Conservation (phyloP, 495 filamentous ascomycete genomes). For the Penicilliopsis zonata region DNA sequence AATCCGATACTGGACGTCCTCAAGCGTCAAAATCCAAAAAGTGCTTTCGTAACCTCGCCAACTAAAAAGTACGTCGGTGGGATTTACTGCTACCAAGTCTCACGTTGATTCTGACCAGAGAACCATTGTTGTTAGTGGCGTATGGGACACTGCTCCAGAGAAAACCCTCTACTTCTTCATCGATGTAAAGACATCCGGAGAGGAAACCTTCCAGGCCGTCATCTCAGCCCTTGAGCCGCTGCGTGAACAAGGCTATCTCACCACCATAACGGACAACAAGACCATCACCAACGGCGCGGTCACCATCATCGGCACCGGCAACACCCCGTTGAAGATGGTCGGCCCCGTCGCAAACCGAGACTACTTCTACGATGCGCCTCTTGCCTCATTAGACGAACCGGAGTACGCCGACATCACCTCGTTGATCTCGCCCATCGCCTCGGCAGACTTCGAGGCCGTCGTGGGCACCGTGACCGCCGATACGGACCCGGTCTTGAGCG, state of each 20-base stretch:
- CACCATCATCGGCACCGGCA: conserved; percentile 72
- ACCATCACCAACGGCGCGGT: conserved; percentile 40
- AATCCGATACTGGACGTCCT: conserved; percentile 43
- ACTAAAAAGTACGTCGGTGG: conserved; percentile 25
- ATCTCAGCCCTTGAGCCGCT: conserved; percentile 53
- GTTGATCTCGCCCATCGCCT: conserved; percentile 39
- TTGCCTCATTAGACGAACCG: conserved; percentile 31
- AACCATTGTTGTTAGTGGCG: conserved; percentile 16
- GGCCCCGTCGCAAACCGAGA: conserved; percentile 36
- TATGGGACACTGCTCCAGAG: conserved; percentile 35
- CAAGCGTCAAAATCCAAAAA: conserved; percentile 33
- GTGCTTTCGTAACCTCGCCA: conserved; percentile 20
- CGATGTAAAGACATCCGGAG: conserved; percentile 52
- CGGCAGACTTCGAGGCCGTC: conserved; percentile 26
- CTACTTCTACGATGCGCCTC: conserved; percentile 52
- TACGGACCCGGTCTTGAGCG: conserved; percentile 17
- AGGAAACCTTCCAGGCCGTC: conserved; percentile 41
- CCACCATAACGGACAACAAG: conserved; percentile 39
- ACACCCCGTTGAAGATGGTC: conserved; percentile 57
- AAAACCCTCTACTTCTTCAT: conserved; percentile 61
- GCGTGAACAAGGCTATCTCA: conserved; percentile 47
- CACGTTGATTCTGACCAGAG: too few species aligned
- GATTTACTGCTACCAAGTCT: background rate
- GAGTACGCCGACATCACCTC: conserved; percentile 30
- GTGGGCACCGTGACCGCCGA: conserved; percentile 27